A percentile compares a stretch with the other conserved stretches of the same genome.
Conservation (phyloP, 2,329 filamentous ascomycete genomes). For the Ceratocystis diversiconidia region DNA sequence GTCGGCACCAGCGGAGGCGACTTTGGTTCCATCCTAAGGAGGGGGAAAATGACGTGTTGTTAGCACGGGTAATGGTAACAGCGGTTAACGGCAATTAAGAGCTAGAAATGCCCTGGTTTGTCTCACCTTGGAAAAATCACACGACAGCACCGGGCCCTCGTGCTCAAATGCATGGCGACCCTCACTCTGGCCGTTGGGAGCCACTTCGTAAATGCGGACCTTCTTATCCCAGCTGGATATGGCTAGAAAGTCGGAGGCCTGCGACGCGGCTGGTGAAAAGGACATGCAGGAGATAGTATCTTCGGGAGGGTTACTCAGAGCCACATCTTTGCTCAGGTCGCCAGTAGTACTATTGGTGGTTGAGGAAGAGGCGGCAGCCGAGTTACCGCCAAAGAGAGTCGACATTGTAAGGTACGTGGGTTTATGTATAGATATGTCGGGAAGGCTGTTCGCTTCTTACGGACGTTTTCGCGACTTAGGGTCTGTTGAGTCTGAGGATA, state of each 20-base stretch:
- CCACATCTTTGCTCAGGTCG: constrained; percentile 79
- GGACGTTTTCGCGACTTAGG: no score
- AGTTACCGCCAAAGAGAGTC: constrained; percentile 42
- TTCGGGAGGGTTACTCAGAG: constrained; percentile 62
- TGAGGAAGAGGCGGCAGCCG: constrained; percentile 39
- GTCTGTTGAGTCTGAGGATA: no score
- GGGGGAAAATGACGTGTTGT: background rate
- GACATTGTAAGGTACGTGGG: constrained; percentile 39
- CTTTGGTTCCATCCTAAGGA: constrained; percentile 69
- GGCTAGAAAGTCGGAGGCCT: constrained; percentile 62
- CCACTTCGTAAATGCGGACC: constrained; percentile 90
- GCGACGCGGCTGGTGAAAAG: constrained; percentile 52
- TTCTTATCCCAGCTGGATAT: constrained; percentile 97
- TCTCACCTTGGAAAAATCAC: constrained; percentile 76
- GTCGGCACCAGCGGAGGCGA: constrained; percentile 78
- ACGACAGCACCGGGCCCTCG: constrained; percentile 68
- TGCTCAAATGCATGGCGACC: constrained; percentile 80
- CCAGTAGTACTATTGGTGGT: constrained; percentile 59
- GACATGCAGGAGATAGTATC: constrained; percentile 80
- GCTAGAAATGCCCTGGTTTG: constrained; percentile 4
- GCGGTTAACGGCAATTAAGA: no score
- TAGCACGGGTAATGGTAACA: background rate
- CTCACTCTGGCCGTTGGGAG: constrained; percentile 59
- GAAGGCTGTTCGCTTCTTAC: background rate
- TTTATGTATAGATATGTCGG: background rate